Evolutionary conservation across 148 eudicot genomes (phyloP), one percentile per base, ranked within the genome.

Genomic region (Fagopyrum homotropicum): DNA sequence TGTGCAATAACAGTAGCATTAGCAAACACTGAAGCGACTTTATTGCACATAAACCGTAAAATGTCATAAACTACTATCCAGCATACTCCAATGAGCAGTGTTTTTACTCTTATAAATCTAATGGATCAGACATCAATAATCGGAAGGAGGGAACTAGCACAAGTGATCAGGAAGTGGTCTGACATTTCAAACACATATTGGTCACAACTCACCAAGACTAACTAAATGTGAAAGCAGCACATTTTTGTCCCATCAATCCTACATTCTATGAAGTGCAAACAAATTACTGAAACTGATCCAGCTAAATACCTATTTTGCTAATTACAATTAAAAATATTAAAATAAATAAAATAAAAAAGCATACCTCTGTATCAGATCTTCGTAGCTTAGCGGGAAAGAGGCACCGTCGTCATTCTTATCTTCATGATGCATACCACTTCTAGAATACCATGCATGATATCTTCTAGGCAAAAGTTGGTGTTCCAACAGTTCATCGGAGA

Each of bases 381-480:
- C 88, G 82, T 90, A 88, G 72, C 79, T 80, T 68, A 90, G 72
- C 75, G 97, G 98, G 77, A 92, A 82, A 45, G 98, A 95, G 76
- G 84, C 79, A 40, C 92, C 93, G 74, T 90, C 89, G 74, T 85
- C 91, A 85, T 85, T 82, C 76, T 80, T 84, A 45, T 80, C 84
- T 47, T 85, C 89, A 76, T 86, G 84, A 43, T 43, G 73, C 74
- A 74, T 77, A 73, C 89, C 88, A 80, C 76, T 85, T 82, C 92
- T 85, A 75, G 97, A 92, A 83, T 89, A 85, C 93, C 96, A 95
- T 66, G 92, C 92, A 86, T 95, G 98, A 83, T 95, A 95, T 84
- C 98, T 84, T 86, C 96, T 92, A 72, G 98, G 98, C 60, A 95
- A 83, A 77, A 95, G 96, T 72, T 89, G 88, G 81, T 95, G 92